Base-by-base conservation (phyloP, 768 basidiomycete genomes). In the Pisolithus sp. region DNA sequence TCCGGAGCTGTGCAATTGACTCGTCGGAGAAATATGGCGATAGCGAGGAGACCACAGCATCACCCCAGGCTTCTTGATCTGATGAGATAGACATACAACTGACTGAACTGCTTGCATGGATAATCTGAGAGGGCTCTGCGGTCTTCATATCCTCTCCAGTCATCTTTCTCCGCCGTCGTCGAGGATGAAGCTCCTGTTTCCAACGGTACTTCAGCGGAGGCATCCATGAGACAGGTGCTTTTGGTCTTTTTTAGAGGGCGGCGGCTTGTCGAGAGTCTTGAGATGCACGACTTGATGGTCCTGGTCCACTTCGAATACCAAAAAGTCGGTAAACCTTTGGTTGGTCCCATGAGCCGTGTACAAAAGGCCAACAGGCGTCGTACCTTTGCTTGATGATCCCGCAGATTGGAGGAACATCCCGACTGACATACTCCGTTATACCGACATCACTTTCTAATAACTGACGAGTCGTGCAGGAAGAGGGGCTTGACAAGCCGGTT, bases 361-460 rank as follows among this genome's bases (percentile, higher is more conserved):
- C 6, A n/a, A 10, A 34, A 31, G 5, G 45, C 30, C 23, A 28
- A 17, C 30, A 52, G 28, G 39, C 31, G 18, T 12, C 78, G 55
- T 52, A 93, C 94, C 95, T 78, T 72, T 98, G 95, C 70, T 98
- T 98, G 68, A 98, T 97, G 62, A 98, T 95, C 5, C 91, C 95
- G 48, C 85, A 79, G 57, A 98, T 83, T 62, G 80, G 80, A 4
- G 83, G 77, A 21, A 87, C 78, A 53, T 80, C 80, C 10, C 74
- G 74, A 18, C 80, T 79, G 56, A 93, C 79, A 66, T 93, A 95
- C 64, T 91, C 85, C 5, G 89, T 86, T 39, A 97, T 94, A 2
- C 93, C 93, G 30, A 96, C 93, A 64, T 95, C 85, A 6, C 76
- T 74, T 65, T 96, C 93, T 56, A 73, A 66, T 28, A 82, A 63